Evolutionary conservation across 768 basidiomycete species (phyloP), one percentile per base, ranked within the genome.

Genomic region (Arthromyces matolae): DNA sequence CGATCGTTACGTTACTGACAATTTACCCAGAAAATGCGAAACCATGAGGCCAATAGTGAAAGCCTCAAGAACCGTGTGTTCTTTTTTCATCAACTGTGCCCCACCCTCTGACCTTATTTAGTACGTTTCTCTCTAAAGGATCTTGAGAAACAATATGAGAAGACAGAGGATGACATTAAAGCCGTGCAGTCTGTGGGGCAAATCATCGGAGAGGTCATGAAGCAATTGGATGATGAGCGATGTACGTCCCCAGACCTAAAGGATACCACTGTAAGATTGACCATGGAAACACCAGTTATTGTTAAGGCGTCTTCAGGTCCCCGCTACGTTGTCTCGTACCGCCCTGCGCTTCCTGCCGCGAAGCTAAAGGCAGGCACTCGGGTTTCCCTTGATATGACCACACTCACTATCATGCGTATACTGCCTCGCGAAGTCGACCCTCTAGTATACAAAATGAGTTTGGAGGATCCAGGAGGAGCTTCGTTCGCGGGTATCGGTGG

Each of bases 301-400:
- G 96, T 99, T 55, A 99, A 99, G 68, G 94, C 95, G 0, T 97
- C 94, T 0, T 95, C 93, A 16, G 96, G 96, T 5, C 96, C 96
- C 24, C 88, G 96, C 59, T 99, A 99, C 64, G 95, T 98, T 24
- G 96, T 99, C 12, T 97, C 95, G 2, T 98, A 91, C 66, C 84
- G 96, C 35, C 93, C 93, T 7, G 83, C 93, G 10, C 78, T 98
- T 37, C 91, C 93, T n/a, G 84, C 84, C 37, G 76, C 81, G 23
- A 91, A 98, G 70, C 85, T 99, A 49, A 96, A 98, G 68, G 69
- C 89, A 4, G 93, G 93, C 41, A 91, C 91, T 3, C 89, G 96
- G 54, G 96, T 99, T 48, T 94, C 93, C 46, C 81, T 99, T 25
- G 96, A 99, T 66, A 98, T 99, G 96, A 99, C 96, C 3, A 98